phyloP scores from a whole-genome alignment of 768 basidiomycete genomes.

The Tylopilus balloui region DNA sequence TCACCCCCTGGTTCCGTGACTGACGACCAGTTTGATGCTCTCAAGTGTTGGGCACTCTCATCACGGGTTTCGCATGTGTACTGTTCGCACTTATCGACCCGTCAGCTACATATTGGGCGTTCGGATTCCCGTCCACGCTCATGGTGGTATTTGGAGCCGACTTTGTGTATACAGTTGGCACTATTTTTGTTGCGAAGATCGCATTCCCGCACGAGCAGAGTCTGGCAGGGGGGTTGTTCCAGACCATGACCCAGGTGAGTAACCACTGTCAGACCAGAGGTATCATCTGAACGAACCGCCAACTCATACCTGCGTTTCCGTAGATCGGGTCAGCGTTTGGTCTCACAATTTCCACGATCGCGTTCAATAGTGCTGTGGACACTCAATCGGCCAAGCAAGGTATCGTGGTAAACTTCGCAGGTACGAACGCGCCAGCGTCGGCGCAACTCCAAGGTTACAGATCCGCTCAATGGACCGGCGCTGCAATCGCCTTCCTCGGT shows the following conservation, averaged over 20 bases:
- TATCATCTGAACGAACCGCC: neutral
- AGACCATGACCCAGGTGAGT: conserved; percentile 71
- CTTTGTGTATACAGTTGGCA: conserved; percentile 70
- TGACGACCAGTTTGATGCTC: conserved; percentile 4
- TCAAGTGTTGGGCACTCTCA: conserved; percentile 48
- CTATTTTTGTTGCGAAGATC: conserved; percentile 69
- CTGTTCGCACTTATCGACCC: conserved; percentile 67
- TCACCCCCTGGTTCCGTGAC: neutral
- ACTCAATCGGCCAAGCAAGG: conserved; percentile 31
- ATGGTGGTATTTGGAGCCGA: conserved; percentile 71
- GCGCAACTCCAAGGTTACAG: conserved; percentile 52
- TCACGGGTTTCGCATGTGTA: conserved; percentile 55
- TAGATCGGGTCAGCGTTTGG: conserved; percentile 69
- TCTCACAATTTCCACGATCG: conserved; percentile 66
- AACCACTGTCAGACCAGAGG: neutral
- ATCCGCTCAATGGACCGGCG: conserved; percentile 60
- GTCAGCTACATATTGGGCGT: conserved; percentile 63
- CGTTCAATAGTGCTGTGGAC: conserved; percentile 52
- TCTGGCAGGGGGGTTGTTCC: conserved; percentile 70
- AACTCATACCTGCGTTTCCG: neutral
- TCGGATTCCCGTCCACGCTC: conserved; percentile 64
- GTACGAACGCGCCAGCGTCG: conserved; percentile 28
- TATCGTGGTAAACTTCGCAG: conserved; percentile 27
- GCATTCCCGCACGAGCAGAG: conserved; percentile 67
- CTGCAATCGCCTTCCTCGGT: conserved; percentile 62